Evolutionary conservation across 2,329 filamentous ascomycete species (phyloP), one percentile per base, ranked within the genome.

Genomic region (Herpotrichia juniperi): DNA sequence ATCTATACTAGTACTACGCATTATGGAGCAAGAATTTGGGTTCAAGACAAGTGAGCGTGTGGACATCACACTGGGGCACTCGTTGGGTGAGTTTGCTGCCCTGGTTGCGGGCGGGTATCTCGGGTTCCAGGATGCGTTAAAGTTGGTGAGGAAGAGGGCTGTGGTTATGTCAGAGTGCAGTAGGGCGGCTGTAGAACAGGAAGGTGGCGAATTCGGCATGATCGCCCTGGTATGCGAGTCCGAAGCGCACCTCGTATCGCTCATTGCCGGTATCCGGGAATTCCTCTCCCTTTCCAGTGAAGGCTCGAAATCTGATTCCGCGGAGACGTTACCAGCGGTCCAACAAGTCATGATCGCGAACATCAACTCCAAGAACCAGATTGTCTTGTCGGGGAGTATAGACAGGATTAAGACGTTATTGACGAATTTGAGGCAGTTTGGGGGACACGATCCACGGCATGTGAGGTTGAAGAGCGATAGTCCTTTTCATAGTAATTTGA

Each of bases 341-440:
- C 85, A 94, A 68, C 90, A 96, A 74, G 93, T 97, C 45, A 80
- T 89, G 61, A 92, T 97, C 62, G 93, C 92, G 53, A 97, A 97
- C 74, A 87, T 96, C 76, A 97, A 97, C 77, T 91, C 88, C 72
- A 94, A 92, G 78, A 96, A 96, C 71, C 93, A 97, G 77, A 96
- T 97, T 64, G 93, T 97, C 46, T 80, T 97, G 46, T 94, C 90
- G 68, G 93, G 93, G 30, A 93, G 87, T 73, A 87, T 97, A 47
- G 87, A 88, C 64, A 83, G 87, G 62, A 96, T 97, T 72, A 87
- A 86, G 65, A 88, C 87, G 50, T 84, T 97, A 16, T 79, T 97
- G 47, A 87, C 90, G 10, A 92, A 97, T 70, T 81, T 97, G 51
- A 81, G 92, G 46, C 91, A 96, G 70, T 97, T 96, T 69, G 85